Conservation (phyloP, 2,329 filamentous ascomycete species). For the Leptodontidium sp. region DNA sequence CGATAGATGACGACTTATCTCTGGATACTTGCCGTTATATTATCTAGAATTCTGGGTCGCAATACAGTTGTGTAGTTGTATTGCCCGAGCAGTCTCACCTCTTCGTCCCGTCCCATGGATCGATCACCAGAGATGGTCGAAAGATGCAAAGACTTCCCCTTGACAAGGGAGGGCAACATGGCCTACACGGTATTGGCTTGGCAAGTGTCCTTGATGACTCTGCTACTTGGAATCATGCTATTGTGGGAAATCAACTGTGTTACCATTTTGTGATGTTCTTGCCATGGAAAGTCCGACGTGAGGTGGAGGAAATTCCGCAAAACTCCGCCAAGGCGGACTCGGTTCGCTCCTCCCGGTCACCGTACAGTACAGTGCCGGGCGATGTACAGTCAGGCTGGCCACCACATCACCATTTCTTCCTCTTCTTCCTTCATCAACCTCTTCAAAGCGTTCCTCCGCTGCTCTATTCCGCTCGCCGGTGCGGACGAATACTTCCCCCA, state of each 20-base stretch:
- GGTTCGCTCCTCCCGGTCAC: background rate
- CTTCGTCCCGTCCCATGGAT: background rate
- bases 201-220: background rate
- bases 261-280: background rate
- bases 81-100: background rate
- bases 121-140: no score
- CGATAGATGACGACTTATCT: background rate
- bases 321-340: background rate
- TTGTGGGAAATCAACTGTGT: background rate
- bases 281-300: background rate
- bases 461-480: slow-evolving; percentile 1
- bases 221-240: background rate
- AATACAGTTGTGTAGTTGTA: background rate
- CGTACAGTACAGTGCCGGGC: background rate
- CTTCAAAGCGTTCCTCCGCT: slow-evolving; percentile 3
- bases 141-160: no score
- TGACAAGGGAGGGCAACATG: background rate
- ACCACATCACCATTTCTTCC: background rate
- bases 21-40: background rate
- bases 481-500: background rate
- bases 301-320: slow-evolving; percentile 1
- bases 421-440: background rate
- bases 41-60: background rate
- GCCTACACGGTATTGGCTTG: slow-evolving; percentile 3
- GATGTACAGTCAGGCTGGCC: no score